These are phyloP conservation scores for Debaryomyces tyrocola DNA, from an alignment of 805 yeast genomes.

Conservation along the genomic window DNA sequence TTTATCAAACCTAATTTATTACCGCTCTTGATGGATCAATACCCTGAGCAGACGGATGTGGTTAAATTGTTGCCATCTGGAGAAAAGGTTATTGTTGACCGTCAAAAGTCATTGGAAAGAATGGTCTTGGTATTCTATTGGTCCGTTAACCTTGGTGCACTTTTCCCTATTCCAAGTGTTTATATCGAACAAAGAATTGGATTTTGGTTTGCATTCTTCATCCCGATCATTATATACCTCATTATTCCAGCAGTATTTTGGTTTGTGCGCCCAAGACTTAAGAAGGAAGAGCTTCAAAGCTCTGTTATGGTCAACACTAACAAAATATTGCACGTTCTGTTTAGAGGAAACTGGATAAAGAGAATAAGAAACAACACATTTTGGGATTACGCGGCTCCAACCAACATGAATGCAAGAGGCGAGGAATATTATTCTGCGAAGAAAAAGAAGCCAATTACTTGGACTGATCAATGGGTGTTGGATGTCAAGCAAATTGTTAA, in stretches of 20 bases:
- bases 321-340: constrained; percentile 43
- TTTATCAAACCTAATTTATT: constrained; percentile 54
- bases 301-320: constrained; percentile 46
- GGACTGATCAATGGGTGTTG: constrained; percentile 48
- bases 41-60: constrained; percentile 57
- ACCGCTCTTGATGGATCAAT: constrained; percentile 47
- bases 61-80: constrained; percentile 61
- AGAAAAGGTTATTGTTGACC: constrained; percentile 59
- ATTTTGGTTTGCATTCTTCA: constrained; percentile 54
- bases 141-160: constrained; percentile 57
- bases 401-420: constrained; percentile 45
- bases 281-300: constrained; percentile 38
- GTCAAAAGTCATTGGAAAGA: constrained; percentile 43
- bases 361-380: constrained; percentile 42
- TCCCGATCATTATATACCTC: constrained; percentile 39
- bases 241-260: constrained; percentile 30
- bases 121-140: constrained; percentile 51
- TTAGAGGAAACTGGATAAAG: constrained; percentile 40
- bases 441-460: constrained; percentile 30
- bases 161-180: constrained; percentile 52
- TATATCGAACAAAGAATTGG: constrained; percentile 53
- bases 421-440: constrained; percentile 33
- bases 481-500: constrained; percentile 45
- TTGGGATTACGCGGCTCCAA: constrained; percentile 52
- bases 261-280: constrained; percentile 28